Evolutionary conservation across 2,329 filamentous ascomycete species (phyloP).

Genomic region (Huntiella omanensis): DNA sequence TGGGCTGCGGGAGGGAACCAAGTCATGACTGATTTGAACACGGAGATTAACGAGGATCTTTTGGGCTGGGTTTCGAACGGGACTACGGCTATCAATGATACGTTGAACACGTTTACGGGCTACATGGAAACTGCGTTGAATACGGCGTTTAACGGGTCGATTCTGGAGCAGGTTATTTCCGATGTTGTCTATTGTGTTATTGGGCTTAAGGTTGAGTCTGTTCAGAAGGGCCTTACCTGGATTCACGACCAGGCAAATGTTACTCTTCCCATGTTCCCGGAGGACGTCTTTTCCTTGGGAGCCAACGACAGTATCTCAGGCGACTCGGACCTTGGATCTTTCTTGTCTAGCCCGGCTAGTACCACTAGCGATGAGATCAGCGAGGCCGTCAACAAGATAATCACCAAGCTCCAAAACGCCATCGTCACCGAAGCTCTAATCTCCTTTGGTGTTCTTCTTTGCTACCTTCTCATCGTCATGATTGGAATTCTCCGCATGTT

Average conservation of each 20-base stretch:
- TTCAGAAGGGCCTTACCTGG: conserved; percentile 87
- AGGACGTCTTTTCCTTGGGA: conserved; percentile 68
- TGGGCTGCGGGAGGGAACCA: conserved; percentile 65
- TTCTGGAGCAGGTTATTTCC: conserved; percentile 59
- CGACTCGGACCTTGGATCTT: conserved; percentile 42
- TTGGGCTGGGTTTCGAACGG: conserved; percentile 76
- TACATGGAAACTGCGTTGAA: conserved; percentile 59
- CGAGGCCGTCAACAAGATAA: conserved; percentile 52
- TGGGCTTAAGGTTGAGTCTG: conserved; percentile 62
- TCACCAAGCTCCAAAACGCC: conserved; percentile 43
- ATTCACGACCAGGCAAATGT: conserved; percentile 74
- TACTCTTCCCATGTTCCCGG: conserved; percentile 56
- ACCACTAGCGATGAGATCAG: conserved; percentile 67
- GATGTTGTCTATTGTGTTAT: conserved; percentile 77
- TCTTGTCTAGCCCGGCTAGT: conserved; percentile 58
- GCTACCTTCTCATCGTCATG: conserved; percentile 64
- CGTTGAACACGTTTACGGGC: conserved; percentile 63
- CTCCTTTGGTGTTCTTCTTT: conserved; percentile 49
- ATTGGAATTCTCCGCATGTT: conserved; percentile 52
- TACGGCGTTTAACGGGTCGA: conserved; percentile 60
- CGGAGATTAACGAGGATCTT: conserved; percentile 65
- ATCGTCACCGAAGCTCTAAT: conserved; percentile 68
- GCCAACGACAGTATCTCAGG: conserved; percentile 42
- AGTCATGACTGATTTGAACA: conserved; percentile 51
- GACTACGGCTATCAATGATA: conserved; percentile 66